phyloP scores from a whole-genome alignment of 108 stramenopile genomes.

The Pseudonitzschia multiseries region DNA sequence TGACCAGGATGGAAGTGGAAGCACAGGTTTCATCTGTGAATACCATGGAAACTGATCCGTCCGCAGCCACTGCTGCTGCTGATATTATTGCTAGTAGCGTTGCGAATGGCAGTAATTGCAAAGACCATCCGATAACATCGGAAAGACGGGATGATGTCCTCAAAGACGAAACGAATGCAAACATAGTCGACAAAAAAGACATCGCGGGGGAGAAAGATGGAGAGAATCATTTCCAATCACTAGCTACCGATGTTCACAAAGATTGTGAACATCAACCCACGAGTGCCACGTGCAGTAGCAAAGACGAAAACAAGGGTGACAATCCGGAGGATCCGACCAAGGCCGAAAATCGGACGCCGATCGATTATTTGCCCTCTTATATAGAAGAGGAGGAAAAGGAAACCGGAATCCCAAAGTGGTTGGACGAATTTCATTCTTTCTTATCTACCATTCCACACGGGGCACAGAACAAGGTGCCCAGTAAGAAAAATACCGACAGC shows the following conservation, averaged over 20 bases:
- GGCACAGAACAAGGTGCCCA: background rate
- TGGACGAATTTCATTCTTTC: constrained; percentile 6
- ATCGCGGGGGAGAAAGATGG: too few relatives aligned
- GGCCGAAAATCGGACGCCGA: background rate
- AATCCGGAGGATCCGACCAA: background rate
- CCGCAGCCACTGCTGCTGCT: too few relatives aligned
- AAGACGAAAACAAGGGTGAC: background rate
- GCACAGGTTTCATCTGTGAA: background rate
- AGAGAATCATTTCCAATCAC: too few relatives aligned
- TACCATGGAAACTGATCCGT: background rate
- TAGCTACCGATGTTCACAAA: too few relatives aligned
- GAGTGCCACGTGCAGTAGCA: background rate
- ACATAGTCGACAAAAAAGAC: background rate
- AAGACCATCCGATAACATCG: background rate
- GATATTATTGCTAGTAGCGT: background rate
- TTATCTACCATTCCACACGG: background rate
- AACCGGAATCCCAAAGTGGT: background rate
- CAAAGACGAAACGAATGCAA: background rate
- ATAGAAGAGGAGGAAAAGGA: background rate
- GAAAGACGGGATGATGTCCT: background rate
- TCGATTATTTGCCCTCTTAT: background rate
- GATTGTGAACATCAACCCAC: background rate
- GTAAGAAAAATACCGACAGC: background rate
- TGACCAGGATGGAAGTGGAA: background rate
- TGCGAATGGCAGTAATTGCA: background rate